Evolutionary conservation across 2,329 filamentous ascomycete genomes (phyloP), one percentile per base, ranked within the genome.

Genomic region (Ophiocordyceps australis): DNA sequence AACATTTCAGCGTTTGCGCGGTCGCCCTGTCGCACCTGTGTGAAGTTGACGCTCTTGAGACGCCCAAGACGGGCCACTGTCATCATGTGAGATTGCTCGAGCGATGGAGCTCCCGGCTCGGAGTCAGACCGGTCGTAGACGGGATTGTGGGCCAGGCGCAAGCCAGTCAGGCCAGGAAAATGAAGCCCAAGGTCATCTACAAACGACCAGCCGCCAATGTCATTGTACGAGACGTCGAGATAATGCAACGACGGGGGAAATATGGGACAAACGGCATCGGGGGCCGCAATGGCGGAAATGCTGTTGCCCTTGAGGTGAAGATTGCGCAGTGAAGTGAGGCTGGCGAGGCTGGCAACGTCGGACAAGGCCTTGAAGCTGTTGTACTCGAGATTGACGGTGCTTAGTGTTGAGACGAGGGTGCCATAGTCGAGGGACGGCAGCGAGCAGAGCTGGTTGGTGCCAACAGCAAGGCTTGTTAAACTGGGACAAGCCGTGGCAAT

Each of bases 1-100:
- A 92, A 98, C 41, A 86, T 74, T 39, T 95, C 89, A 5, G 83
- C 83, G 41, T 95, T 89, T 28, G 70, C 62, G 12, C 86, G 71
- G 45, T 95, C 85, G 22, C 74, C 68, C 2, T 58, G 38, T 0
- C 72, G 73, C 37, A 95, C 73, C 11, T 57, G 54, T 33, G 72
- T 73, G 45, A 79, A 82, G 44, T 89, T 89, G 17, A 94, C 62
- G 1, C 57, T 60, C 27, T 62, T 63, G 8, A 95, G 62, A 2
- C 55, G 54, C 2, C 65, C 62, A 2, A 94, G 57, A 3, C 83
- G 77, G 16, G 75, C 80, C 15, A 92, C 57, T 1, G 80, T 81
- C 24, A 94, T 63, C 79, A 93, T 92, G 53, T 83, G 86, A 1
- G 79, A 76, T 40, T 92, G 80, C 28, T 92, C 81, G 1, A 74